Conservation (phyloP, 2,329 filamentous ascomycete species). For the Ophiostoma ips region DNA sequence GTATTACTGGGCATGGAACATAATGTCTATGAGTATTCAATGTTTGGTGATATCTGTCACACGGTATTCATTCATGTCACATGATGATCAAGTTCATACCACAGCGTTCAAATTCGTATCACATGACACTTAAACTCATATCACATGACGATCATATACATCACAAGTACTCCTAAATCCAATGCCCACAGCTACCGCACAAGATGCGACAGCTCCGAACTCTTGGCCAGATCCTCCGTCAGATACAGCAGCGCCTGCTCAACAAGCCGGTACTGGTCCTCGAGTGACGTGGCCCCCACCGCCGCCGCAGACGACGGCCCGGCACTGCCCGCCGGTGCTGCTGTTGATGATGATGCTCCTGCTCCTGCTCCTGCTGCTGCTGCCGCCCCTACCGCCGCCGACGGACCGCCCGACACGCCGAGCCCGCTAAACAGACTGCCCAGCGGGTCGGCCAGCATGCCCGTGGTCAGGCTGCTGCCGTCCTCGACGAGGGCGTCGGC, state of each 20-base stretch:
- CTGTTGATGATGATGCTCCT: too few relatives aligned
- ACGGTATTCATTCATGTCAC: too few relatives aligned
- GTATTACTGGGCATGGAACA: too few relatives aligned
- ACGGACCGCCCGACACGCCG: conserved; percentile 1
- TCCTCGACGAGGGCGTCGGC: conserved; percentile 4
- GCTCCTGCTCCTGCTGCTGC: too few relatives aligned
- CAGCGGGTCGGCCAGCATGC: conserved; percentile 10
- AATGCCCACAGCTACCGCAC: conserved; percentile 7
- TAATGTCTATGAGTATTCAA: too few relatives aligned
- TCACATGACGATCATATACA: background rate
- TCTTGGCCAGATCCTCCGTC: conserved; percentile 13
- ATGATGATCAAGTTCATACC: too few relatives aligned
- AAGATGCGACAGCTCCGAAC: conserved; percentile 9
- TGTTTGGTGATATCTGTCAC: too few relatives aligned
- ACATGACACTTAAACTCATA: too few relatives aligned
- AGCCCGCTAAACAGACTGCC: conserved; percentile 11
- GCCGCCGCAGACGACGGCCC: background rate
- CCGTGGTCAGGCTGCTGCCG: conserved; percentile 5
- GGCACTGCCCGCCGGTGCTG: too few relatives aligned
- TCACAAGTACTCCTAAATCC: too few relatives aligned
- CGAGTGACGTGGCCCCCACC: conserved; percentile 7
- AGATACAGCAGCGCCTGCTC: conserved; percentile 14
- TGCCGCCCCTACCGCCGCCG: too few relatives aligned
- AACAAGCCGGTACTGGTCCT: conserved; percentile 14
- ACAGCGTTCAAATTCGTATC: too few relatives aligned